These are phyloP conservation scores for Euphrasia arctica DNA, from an alignment of 305 asterid genomes.

Conservation along the genomic window DNA sequence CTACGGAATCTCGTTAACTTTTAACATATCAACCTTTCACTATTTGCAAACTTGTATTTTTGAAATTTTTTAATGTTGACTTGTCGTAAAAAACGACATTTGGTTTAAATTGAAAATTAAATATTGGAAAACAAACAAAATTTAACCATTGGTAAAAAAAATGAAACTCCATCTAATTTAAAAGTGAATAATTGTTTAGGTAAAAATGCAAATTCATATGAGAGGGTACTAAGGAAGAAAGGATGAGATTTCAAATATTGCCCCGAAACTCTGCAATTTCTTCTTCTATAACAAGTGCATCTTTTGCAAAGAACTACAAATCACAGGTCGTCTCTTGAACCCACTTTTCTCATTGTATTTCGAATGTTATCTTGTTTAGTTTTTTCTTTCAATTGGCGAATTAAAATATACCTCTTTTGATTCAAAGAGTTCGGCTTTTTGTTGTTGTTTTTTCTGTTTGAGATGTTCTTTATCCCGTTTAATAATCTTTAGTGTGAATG, in stretches of 20 bases:
- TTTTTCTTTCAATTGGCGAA: slow-evolving; percentile 3
- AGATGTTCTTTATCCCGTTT: slow-evolving; percentile 9
- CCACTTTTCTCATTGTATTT: slow-evolving; percentile 2
- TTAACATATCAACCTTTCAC: too few species aligned
- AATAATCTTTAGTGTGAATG: not conserved
- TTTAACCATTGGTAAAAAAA: too few species aligned
- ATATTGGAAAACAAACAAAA: too few species aligned
- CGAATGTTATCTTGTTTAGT: not conserved
- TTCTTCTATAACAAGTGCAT: not conserved
- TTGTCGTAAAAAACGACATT: too few species aligned
- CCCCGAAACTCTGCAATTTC: slow-evolving; percentile 32
- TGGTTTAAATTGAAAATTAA: too few species aligned
- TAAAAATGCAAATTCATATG: too few species aligned
- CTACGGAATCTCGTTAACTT: too few species aligned
- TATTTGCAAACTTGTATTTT: too few species aligned
- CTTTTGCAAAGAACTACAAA: slow-evolving; percentile 18
- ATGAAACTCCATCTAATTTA: too few species aligned
- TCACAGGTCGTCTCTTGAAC: slow-evolving; percentile 36
- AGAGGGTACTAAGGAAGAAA: not conserved
- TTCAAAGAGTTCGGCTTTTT: not conserved
- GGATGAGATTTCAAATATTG: slow-evolving; percentile 35
- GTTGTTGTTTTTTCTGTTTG: slow-evolving; percentile 1
- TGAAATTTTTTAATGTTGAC: too few species aligned
- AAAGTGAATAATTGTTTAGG: too few species aligned
- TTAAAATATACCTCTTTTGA: not conserved